phyloP scores from a whole-genome alignment of 768 basidiomycete species.

The Rhizopogon vinicolor region DNA sequence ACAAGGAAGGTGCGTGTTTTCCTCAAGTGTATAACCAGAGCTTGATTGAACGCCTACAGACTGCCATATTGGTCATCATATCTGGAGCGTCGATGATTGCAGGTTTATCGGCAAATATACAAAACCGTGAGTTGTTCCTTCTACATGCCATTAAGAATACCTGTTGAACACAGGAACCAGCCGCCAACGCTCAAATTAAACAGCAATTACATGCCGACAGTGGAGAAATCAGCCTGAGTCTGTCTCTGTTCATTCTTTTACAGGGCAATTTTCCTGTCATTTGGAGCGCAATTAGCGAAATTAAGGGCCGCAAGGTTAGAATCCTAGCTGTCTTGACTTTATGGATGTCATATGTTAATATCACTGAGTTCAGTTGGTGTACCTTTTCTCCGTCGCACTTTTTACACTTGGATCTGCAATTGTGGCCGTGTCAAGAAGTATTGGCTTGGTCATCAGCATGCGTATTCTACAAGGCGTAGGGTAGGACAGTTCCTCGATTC shows the following conservation, averaged over 20 bases:
- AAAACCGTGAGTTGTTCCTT: conserved; percentile 23
- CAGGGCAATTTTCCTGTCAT: conserved; percentile 66
- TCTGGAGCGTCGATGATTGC: conserved; percentile 22
- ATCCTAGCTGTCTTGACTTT: background rate
- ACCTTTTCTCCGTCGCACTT: conserved; percentile 47
- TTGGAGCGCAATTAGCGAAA: conserved; percentile 72
- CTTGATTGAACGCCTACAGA: no score
- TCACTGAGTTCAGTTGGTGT: conserved; percentile 39
- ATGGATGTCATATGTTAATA: background rate
- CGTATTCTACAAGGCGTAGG: conserved; percentile 61
- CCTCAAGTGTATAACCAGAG: background rate
- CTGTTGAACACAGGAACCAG: conserved; percentile 28
- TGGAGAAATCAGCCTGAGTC: conserved; percentile 59
- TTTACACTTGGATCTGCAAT: conserved; percentile 55
- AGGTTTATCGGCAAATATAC: conserved; percentile 19
- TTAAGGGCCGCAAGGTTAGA: conserved; percentile 66
- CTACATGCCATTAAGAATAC: background rate
- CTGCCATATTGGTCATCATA: no score
- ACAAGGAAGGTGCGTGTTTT: conserved; percentile 43
- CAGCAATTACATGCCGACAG: conserved; percentile 54
- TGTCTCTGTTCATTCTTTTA: conserved; percentile 66
- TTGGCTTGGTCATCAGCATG: conserved; percentile 60
- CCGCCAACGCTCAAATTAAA: conserved; percentile 65
- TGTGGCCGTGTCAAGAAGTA: conserved; percentile 53
- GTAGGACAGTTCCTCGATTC: conserved; percentile 23